Percentiles rank a stretch among this genome's conserved stretches.
phyloP scores from a whole-genome alignment of 2,329 filamentous ascomycete genomes.

The Trichoderma polysporum region DNA sequence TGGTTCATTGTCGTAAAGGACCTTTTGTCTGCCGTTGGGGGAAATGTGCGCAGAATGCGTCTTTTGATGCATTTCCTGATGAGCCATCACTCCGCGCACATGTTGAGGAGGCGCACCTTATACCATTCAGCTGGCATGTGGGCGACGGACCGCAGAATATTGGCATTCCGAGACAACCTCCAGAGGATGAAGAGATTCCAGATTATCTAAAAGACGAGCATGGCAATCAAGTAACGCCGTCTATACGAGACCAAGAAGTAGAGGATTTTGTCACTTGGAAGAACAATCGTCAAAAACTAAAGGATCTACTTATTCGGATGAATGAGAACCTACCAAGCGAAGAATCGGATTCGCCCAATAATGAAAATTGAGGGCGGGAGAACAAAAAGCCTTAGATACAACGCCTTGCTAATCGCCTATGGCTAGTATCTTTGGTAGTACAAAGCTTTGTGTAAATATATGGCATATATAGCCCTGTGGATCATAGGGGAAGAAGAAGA shows the following conservation, averaged over 20 bases:
- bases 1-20: slow-evolving; percentile 45
- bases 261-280: slow-evolving; percentile 49
- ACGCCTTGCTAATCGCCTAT: background rate
- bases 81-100: slow-evolving; percentile 47
- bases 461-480: background rate
- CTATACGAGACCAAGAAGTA: slow-evolving; percentile 50
- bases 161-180: slow-evolving; percentile 19
- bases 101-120: slow-evolving; percentile 54
- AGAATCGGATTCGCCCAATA: slow-evolving; percentile 25
- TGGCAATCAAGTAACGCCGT: slow-evolving; percentile 60
- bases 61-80: slow-evolving; percentile 36
- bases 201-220: slow-evolving; percentile 51
- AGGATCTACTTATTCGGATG: slow-evolving; percentile 42
- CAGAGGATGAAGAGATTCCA: slow-evolving; percentile 39
- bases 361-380: background rate
- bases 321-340: slow-evolving; percentile 49
- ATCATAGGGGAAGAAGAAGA: background rate
- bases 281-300: slow-evolving; percentile 46
- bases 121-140: slow-evolving; percentile 55
- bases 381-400: background rate
- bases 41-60: slow-evolving; percentile 29
- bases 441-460: background rate
- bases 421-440: background rate
- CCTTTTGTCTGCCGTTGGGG: slow-evolving; percentile 34
- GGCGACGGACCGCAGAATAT: slow-evolving; percentile 57